Evolutionary conservation across 208 protist genomes (phyloP), one percentile per base, ranked within the genome.

Genomic region (Novymonas esmeraldas): DNA sequence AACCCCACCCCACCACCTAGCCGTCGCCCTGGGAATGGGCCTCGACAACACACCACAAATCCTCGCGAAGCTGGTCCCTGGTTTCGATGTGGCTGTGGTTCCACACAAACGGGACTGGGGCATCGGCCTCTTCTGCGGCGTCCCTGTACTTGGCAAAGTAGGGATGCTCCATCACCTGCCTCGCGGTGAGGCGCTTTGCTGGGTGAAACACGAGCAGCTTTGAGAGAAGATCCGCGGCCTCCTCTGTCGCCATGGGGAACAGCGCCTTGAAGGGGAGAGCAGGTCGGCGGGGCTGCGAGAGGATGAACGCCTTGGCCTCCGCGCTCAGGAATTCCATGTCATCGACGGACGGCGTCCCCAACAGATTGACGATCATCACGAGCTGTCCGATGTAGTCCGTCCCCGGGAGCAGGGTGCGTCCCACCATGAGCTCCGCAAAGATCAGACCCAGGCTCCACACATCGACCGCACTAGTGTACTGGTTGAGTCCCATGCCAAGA

Each of bases 381-480:
- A 96, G 76, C 76, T 96, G 92, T 28, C 58, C 61, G 68, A 96
- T 87, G 76, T 96, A 96, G 65, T 96, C 89, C 3, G 63, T 65
- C 10, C 92, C 92, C 0, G 84, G 89, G 20, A 99, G 98, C 29
- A 99, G 82, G 10, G 98, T 98, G 52, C 95, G 93, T 6, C 98
- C 98, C 1, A 99, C 66, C 66, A 99, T 79, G 11, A 99, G 82
- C 81, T 99, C 99, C 1, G 97, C 98, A 56, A 99, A 94, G 39
- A 99, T 99, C 63, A 98, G 98, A 9, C 98, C 98, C 24, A 95
- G 64, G 36, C 95, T 98, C 98, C 97, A 99, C 45, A 99, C 84
- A 82, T 98, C 97, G 20, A 99, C 98, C 7, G 97, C 84, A 33
- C 89, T 97, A 1, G 95, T 98, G 79, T 99, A 99, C 56, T 86